Evolutionary conservation across 2,329 filamentous ascomycete species (phyloP).

Genomic region (Lasiodiplodia citricola): DNA sequence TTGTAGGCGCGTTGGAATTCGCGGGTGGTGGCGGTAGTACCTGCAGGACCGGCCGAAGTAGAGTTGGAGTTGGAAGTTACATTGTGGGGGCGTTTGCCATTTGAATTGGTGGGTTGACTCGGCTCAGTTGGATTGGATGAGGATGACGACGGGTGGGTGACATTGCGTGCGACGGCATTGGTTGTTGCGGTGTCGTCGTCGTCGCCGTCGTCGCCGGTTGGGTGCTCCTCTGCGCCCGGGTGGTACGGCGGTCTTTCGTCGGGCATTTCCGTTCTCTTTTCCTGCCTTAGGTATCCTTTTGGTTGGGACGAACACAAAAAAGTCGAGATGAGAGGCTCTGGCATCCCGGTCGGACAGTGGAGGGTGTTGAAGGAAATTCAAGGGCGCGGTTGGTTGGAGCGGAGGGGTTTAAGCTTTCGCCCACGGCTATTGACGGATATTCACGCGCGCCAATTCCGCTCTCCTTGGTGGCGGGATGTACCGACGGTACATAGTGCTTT

Average conservation of each 20-base stretch:
- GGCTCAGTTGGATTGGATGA: neutral
- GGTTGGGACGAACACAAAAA: neutral
- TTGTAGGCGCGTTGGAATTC: slow-evolving; percentile 60
- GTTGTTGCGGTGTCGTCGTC: neutral
- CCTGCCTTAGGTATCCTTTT: neutral
- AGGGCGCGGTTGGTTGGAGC: neutral
- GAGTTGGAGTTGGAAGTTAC: neutral
- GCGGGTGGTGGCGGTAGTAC: neutral
- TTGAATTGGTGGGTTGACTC: neutral
- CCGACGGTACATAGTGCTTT: neutral
- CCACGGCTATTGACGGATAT: slow-evolving; percentile 16
- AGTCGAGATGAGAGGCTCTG: neutral
- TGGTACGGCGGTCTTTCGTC: neutral
- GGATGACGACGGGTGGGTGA: neutral
- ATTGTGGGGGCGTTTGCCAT: neutral
- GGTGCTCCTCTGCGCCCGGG: too few relatives aligned
- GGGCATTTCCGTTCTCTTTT: neutral
- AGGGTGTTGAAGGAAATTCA: slow-evolving; percentile 25
- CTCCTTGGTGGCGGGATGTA: neutral
- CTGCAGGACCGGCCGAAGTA: neutral
- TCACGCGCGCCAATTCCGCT: neutral
- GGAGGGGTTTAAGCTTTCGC: neutral
- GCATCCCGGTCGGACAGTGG: neutral
- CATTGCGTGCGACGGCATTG: neutral
- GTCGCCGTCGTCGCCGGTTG: neutral